Evolutionary conservation across 176 grass and related monocot genomes (phyloP).

Genomic region (Avena eriantha): DNA sequence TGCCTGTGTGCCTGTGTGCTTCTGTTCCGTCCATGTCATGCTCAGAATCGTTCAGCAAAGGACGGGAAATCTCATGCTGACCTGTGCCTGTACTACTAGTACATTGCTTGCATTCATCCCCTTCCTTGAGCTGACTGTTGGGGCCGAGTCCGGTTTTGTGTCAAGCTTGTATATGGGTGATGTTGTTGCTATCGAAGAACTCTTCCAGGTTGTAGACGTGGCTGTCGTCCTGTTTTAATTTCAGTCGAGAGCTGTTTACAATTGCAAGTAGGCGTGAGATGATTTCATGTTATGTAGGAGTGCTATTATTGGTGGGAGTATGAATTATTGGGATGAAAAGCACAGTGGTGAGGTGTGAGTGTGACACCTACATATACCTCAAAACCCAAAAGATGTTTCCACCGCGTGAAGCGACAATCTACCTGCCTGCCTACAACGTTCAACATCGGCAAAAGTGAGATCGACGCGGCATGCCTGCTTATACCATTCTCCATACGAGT

Average conservation of each 20-base stretch:
- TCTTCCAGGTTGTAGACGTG: neutral
- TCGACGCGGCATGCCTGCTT: neutral
- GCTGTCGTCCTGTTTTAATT: neutral
- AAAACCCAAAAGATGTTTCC: neutral
- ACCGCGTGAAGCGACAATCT: neutral
- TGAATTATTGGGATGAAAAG: neutral
- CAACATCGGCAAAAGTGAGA: neutral
- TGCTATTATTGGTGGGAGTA: neutral
- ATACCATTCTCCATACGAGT: neutral
- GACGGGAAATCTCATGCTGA: neutral
- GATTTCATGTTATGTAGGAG: neutral
- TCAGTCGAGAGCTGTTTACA: neutral
- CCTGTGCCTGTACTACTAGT: neutral
- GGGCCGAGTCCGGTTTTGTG: too few relatives aligned
- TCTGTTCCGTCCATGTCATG: conserved; percentile 15
- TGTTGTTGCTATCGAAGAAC: too few relatives aligned
- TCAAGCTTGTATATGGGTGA: too few relatives aligned
- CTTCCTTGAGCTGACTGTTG: neutral
- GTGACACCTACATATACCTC: neutral
- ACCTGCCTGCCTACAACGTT: neutral
- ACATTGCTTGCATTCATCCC: neutral
- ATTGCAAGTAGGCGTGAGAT: neutral
- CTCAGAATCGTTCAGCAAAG: neutral
- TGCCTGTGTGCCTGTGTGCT: neutral
- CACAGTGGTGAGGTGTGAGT: neutral